These are phyloP conservation scores for Aspergillus hortae DNA, from an alignment of 2,329 filamentous ascomycete genomes.

Conservation along the genomic window DNA sequence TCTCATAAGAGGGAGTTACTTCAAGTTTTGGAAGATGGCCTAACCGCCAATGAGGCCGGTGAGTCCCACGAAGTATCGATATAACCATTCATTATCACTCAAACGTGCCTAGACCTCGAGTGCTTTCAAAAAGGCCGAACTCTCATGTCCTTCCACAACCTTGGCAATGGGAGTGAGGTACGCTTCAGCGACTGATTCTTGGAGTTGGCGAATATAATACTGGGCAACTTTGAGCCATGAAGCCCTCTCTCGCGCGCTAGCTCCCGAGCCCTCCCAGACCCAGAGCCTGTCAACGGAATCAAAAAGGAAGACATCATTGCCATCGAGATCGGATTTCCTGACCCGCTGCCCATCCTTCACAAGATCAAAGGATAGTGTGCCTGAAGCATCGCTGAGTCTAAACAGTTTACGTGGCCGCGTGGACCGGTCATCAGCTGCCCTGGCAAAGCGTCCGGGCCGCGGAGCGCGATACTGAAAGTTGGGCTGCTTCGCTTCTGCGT, in stretches of 20 bases:
- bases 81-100: too few relatives aligned
- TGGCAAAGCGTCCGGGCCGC: conserved; percentile 26
- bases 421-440: conserved; percentile 17
- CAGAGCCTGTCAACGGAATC: conserved; percentile 57
- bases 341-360: conserved; percentile 55
- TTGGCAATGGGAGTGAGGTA: conserved; percentile 28
- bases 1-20: too few relatives aligned
- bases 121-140: conserved; percentile 25
- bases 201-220: conserved; percentile 24
- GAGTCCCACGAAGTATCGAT: too few relatives aligned
- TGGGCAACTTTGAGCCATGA: conserved; percentile 48
- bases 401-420: conserved; percentile 50
- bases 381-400: conserved; percentile 60
- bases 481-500: conserved; percentile 34
- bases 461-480: conserved; percentile 38
- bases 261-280: conserved; percentile 63
- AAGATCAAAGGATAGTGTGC: conserved; percentile 54
- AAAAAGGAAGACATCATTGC: conserved; percentile 61
- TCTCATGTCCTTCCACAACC: conserved; percentile 28
- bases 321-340: conserved; percentile 50
- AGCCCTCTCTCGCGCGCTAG: conserved; percentile 57
- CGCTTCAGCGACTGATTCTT: conserved; percentile 19
- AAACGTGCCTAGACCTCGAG: conserved; percentile 9
- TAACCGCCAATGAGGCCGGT: too few relatives aligned
- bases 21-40: too few relatives aligned